These are phyloP conservation scores for Pleurostoma richardsiae DNA, from an alignment of 2,329 filamentous ascomycete species.

Conservation along the genomic window DNA sequence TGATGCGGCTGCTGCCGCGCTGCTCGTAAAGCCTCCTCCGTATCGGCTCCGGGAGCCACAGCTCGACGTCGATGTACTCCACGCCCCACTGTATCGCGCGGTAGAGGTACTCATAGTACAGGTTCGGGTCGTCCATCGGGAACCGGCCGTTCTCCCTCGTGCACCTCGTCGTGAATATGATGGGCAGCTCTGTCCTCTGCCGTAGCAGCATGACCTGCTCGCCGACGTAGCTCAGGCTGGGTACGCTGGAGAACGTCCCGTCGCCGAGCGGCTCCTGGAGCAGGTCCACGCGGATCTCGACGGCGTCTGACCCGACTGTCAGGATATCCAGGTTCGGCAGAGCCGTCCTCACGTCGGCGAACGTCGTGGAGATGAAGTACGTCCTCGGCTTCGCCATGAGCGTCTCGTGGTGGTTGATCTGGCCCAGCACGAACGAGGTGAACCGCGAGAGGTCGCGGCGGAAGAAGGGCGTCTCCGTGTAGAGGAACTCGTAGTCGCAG, in stretches of 20 bases:
- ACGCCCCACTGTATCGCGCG: conserved; percentile 84
- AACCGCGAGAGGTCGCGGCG: conserved; percentile 74
- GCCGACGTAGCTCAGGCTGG: conserved; percentile 78
- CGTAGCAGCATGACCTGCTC: conserved; percentile 80
- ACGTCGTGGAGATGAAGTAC: conserved; percentile 83
- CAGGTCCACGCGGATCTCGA: conserved; percentile 80
- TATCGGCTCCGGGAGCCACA: conserved; percentile 79
- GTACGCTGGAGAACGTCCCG: conserved; percentile 58
- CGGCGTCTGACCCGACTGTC: conserved; percentile 79
- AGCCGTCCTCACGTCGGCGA: conserved; percentile 77
- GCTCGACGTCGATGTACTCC: conserved; percentile 84
- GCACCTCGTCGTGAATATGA: conserved; percentile 83
- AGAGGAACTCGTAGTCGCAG: conserved; percentile 85
- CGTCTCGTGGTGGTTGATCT: conserved; percentile 72
- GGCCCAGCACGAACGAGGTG: conserved; percentile 72
- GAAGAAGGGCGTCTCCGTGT: conserved; percentile 67
- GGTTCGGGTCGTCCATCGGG: conserved; percentile 70
- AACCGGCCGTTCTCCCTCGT: conserved; percentile 79
- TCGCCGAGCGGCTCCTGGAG: conserved; percentile 65
- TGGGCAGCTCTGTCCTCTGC: conserved; percentile 80
- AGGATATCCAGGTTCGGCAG: conserved; percentile 82
- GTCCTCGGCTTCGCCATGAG: conserved; percentile 74
- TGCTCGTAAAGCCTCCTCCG: conserved; percentile 61
- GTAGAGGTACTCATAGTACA: conserved; percentile 77
- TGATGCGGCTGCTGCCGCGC: conserved; percentile 76